Base-by-base conservation (phyloP, 2,329 filamentous ascomycete genomes). In the Mollisiaceae sp. region DNA sequence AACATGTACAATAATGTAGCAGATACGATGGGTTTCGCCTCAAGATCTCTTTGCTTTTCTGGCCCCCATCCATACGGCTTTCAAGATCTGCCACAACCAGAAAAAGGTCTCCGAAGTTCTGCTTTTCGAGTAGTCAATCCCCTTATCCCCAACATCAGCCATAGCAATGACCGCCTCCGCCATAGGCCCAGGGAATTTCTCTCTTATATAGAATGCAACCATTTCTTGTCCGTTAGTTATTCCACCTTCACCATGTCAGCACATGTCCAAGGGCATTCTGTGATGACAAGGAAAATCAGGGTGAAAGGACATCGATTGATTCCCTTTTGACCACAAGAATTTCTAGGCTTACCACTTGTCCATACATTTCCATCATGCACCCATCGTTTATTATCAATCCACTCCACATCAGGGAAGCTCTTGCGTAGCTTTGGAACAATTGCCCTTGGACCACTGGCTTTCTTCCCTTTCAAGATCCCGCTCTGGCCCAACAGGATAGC, bases 221-320 rank as follows among this genome's bases (percentile, higher is more conserved):
- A 86, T 77, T 64, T 86, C 85, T 69, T 86, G 85, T 38, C 83
- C 83, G 66, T 86, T 86, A 14, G 84, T 86, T 61, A 86, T 75
- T 59, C 82, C 83, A n/a, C 71, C 71, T 73, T 41, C 20, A 24
- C 32, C 15, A 32, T n/a, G 50, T 70, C 52, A 70, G 65, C 47
- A 22, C 12, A 22, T 24, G n/a, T 32, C 41, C 54, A 8, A 39
- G 27, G 59, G 2, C 45, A 22, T 24, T 12, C 24, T 12, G 59
- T 59, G 56, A 22, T 22, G 14, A 22, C 52, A 50, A 56, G 24
- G 78, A 80, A 63, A 73, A 83, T n/a, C 15, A 2, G 41, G 2
- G 41, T 15, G 38, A 41, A 11, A 41, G 6, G 14, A 18, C 15
- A 6, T 18, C 15, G 41, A 6, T 18, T 43, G 12, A 6, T 18